phyloP scores from a whole-genome alignment of 768 basidiomycete genomes.

The Boletus sp. region DNA sequence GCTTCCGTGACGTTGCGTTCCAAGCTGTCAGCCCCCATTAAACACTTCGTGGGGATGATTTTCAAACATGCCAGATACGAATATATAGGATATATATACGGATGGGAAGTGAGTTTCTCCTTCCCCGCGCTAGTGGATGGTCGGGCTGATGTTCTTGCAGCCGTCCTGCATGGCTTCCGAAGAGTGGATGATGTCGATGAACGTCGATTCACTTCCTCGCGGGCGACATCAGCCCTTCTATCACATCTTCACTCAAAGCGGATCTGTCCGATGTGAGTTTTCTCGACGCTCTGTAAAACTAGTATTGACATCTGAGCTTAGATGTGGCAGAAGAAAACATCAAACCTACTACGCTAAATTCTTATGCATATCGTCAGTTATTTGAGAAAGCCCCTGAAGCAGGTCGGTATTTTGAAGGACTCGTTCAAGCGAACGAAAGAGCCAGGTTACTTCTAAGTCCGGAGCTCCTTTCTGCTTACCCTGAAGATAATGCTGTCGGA shows the following conservation, averaged over 20 bases:
- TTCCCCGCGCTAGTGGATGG: background rate
- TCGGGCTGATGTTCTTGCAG: conserved; percentile 9
- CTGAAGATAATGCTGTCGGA: conserved; percentile 43
- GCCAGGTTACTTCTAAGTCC: conserved; percentile 41
- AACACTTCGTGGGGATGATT: conserved; percentile 49
- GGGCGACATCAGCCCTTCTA: conserved; percentile 54
- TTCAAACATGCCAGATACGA: conserved; percentile 39
- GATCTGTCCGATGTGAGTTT: conserved; percentile 37
- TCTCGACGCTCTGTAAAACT: background rate
- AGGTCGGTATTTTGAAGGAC: conserved; percentile 38
- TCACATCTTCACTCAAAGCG: conserved; percentile 33
- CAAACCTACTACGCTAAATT: conserved; percentile 15
- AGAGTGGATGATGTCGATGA: conserved; percentile 44
- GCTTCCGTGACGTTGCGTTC: conserved; percentile 27
- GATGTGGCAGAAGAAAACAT: conserved; percentile 40
- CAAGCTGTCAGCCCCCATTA: conserved; percentile 22
- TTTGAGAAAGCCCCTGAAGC: conserved; percentile 25
- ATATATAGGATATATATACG: conserved; percentile 44
- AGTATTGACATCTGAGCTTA: conserved; percentile 9
- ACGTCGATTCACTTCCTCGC: conserved; percentile 35
- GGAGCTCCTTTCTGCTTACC: conserved; percentile 41
- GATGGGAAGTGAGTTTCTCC: conserved; percentile 44
- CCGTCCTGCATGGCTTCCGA: conserved; percentile 38
- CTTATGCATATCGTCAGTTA: conserved; percentile 21
- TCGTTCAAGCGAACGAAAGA: conserved; percentile 22